Evolutionary conservation across 768 basidiomycete genomes (phyloP), one percentile per base, ranked within the genome.

Genomic region (Leucosporidium scottii): DNA sequence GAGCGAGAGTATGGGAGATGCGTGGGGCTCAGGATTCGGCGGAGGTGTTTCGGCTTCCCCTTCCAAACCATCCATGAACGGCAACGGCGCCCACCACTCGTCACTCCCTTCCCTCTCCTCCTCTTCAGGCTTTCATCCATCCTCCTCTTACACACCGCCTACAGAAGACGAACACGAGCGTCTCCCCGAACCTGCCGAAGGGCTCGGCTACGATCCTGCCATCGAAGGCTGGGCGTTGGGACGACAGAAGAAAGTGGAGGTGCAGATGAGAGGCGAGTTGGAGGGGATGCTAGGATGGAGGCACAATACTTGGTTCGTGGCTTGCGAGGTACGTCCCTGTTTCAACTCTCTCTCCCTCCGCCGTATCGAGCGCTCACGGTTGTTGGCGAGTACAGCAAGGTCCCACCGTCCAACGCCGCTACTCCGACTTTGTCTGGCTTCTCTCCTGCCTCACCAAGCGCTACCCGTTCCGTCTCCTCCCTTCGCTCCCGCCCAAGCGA

Each of bases 391-490:
- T 17, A 13, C 27, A 68, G 58, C 63, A 51, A 51, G 51, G 51
- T 25, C 18, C 44, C 1, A 81, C 90, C 20, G 89, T 97, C 27
- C 82, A 85, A 34, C 82, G 94, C 62, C 84, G 96, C 65, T 99
- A 97, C 78, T 91, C 90, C 10, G 96, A 99, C 77, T 99, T 98
- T 77, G 84, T 83, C 15, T 93, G 88, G 78, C 81, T 98, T 31
- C 89, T 90, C 85, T 93, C 97, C 70, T 87, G 86, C 70, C 81
- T 99, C 54, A 78, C 85, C 61, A 85, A 87, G 71, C 84, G 93
- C 62, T 97, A 97, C 80, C 93, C 96, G 1, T 98, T 97, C 84
- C 86, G 96, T 57, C 80, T 98, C 30, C 83, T 97, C 71, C 87
- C 90, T 23, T 80, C 85, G 4, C 79, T 98, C 36, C 96, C 96